Conservation (phyloP, 2,329 filamentous ascomycete species). For the Aspergillus aculeatinus region DNA sequence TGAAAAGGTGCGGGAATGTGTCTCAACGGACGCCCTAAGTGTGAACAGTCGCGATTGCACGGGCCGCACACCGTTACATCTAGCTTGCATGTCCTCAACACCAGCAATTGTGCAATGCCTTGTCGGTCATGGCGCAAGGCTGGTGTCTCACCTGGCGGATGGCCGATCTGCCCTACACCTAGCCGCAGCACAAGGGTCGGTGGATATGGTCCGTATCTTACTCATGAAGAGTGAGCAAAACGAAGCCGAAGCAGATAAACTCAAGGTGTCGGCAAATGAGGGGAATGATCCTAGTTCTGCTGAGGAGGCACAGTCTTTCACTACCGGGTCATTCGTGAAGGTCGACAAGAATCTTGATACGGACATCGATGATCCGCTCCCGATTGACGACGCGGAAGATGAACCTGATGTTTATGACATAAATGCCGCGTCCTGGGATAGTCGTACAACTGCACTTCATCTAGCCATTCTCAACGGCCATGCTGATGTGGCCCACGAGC, state of each 20-base stretch:
- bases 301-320: constrained; percentile 52
- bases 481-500: constrained; percentile 63
- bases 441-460: constrained; percentile 70
- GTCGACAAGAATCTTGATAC: constrained; percentile 38
- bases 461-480: constrained; percentile 75
- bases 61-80: constrained; percentile 74
- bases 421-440: constrained; percentile 78
- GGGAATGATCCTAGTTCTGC: constrained; percentile 24
- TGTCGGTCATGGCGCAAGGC: constrained; percentile 68
- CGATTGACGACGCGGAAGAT: constrained; percentile 57
- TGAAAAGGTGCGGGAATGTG: constrained; percentile 69
- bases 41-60: constrained; percentile 74
- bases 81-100: constrained; percentile 69
- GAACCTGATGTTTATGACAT: constrained; percentile 79
- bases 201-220: constrained; percentile 68
- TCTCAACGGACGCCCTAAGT: constrained; percentile 66
- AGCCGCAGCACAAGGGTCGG: constrained; percentile 67
- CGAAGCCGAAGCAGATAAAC: constrained; percentile 33
- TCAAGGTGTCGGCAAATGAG: constrained; percentile 10
- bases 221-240: constrained; percentile 73
- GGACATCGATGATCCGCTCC: constrained; percentile 42
- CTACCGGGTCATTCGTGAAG: constrained; percentile 74
- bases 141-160: constrained; percentile 74
- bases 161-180: constrained; percentile 81
- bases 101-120: constrained; percentile 69